Percentiles rank a stretch among this genome's conserved stretches.
phyloP scores from a whole-genome alignment of 1,139 yeast species.

The Taiozyma sp. region DNA sequence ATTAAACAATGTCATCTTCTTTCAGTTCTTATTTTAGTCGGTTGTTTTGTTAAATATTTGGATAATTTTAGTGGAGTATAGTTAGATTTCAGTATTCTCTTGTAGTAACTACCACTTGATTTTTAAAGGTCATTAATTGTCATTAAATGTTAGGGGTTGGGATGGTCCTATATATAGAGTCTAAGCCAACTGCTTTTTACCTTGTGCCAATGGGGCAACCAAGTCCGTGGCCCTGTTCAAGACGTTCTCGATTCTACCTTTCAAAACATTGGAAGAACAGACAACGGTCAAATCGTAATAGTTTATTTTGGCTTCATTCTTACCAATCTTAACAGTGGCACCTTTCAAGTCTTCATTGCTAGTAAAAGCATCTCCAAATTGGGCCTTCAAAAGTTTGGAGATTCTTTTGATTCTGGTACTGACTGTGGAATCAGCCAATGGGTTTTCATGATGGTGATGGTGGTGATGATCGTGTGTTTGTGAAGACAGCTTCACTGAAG shows the following conservation, averaged over 20 bases:
- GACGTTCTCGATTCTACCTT: conserved; percentile 79
- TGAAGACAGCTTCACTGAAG: conserved; percentile 83
- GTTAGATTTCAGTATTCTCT: neutral
- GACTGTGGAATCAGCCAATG: conserved; percentile 31
- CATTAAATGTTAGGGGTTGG: neutral
- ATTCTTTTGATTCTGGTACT: conserved; percentile 59
- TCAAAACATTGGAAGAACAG: conserved; percentile 73
- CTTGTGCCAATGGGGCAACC: conserved; percentile 64
- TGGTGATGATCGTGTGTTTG: conserved; percentile 46
- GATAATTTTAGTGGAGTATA: neutral
- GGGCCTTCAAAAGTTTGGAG: conserved; percentile 62
- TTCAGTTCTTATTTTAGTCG: neutral
- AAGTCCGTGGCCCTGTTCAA: conserved; percentile 71
- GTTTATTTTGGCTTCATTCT: conserved; percentile 63
- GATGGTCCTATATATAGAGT: neutral
- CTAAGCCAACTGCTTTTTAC: conserved; percentile 4
- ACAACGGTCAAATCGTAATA: conserved; percentile 60
- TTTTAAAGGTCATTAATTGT: neutral
- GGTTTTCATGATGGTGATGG: conserved; percentile 24
- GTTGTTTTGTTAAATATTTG: neutral
- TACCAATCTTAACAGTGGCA: conserved; percentile 53
- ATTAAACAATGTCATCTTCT: conserved; percentile 28
- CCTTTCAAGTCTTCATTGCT: conserved; percentile 34
- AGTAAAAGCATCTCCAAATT: conserved; percentile 74
- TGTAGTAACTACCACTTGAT: neutral